phyloP scores from a whole-genome alignment of 371 early-diverging fungal genomes.

The Mucor irregularis region DNA sequence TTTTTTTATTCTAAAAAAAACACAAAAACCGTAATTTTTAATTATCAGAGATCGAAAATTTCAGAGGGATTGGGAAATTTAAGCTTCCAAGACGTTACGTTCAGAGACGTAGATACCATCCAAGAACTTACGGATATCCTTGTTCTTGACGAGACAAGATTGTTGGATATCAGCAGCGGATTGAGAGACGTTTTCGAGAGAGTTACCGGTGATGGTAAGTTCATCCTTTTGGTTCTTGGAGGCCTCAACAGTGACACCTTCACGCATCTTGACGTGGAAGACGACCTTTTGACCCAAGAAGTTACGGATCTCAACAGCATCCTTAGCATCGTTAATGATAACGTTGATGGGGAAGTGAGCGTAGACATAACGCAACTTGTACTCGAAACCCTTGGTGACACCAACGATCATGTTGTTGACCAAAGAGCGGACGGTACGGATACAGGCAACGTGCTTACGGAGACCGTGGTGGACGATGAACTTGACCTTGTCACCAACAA shows the following conservation, averaged over 20 bases:
- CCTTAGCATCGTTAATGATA: conserved; percentile 83
- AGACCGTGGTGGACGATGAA: conserved; percentile 97
- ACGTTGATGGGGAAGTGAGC: conserved; percentile 99
- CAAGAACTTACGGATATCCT: conserved; percentile 99
- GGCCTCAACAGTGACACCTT: conserved; percentile 86
- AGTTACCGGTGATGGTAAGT: conserved; percentile 94
- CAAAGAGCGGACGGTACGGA: conserved; percentile 97
- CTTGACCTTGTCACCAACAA: conserved; percentile 52
- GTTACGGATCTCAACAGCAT: conserved; percentile 97
- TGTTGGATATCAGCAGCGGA: conserved; percentile 87
- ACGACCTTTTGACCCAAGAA: conserved; percentile 98
- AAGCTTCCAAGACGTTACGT: conserved; percentile 42
- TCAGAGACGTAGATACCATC: conserved; percentile 99
- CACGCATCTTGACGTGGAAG: conserved; percentile 89
- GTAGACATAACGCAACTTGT: conserved; percentile 99
- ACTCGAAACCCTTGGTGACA: conserved; percentile 99
- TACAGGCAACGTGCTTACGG: conserved; percentile 98
- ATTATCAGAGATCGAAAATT: neutral
- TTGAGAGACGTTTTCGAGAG: conserved; percentile 98
- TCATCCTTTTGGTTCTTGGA: conserved; percentile 96
- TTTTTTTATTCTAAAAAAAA: neutral
- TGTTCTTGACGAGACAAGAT: conserved; percentile 78
- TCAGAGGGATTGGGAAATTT: neutral
- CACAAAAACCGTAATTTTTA: neutral
- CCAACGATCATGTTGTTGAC: conserved; percentile 98